Base-by-base conservation (phyloP, 306 rosid species). In the Argentina anserina region DNA sequence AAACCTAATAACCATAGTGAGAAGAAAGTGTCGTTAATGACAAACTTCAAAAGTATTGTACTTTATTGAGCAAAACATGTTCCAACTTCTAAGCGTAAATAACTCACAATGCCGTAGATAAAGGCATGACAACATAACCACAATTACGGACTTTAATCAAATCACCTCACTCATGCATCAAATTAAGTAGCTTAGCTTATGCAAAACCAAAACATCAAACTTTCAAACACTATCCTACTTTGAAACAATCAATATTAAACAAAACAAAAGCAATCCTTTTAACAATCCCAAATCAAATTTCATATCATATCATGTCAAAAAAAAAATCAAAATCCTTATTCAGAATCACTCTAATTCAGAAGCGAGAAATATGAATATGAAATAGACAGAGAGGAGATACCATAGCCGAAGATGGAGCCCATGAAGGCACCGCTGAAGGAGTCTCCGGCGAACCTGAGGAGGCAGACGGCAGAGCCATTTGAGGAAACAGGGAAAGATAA, bases 331-430 rank as follows among this genome's bases (percentile, higher is more conserved):
- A 9, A n/a, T 39, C 46, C 68, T n/a, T 26, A 40, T 17, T 5
- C 9, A 39, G 18, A 25, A 39, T 12, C 36, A 36, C 49, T 67
- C 75, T 40, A 40, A 71, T 34, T 43, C 33, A 20, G 1, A 58
- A 58, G 75, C 52, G 1, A 2, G 34, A 31, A n/a, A 13, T 18
- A 17, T 2, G 10, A 0, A 45, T 31, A 59, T 10, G n/a, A 15
- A 29, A 23, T 6, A 42, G 25, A 62, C 31, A 71, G 29, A 63
- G 43, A 62, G 36, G 40, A 20, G 66, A 15, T 10, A 94, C 99
- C 99, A 45, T 89, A 94, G 82, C 99, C 99, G 45, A 94, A 94
- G 63, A 94, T 74, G 84, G 95, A 89, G 79, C 99, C 99, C 97
- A 94, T 94, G 81, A 94, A 76, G 58, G 95, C 99, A 21, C 99